Evolutionary conservation across 768 basidiomycete genomes (phyloP).

Genomic region (Boletales sp.): DNA sequence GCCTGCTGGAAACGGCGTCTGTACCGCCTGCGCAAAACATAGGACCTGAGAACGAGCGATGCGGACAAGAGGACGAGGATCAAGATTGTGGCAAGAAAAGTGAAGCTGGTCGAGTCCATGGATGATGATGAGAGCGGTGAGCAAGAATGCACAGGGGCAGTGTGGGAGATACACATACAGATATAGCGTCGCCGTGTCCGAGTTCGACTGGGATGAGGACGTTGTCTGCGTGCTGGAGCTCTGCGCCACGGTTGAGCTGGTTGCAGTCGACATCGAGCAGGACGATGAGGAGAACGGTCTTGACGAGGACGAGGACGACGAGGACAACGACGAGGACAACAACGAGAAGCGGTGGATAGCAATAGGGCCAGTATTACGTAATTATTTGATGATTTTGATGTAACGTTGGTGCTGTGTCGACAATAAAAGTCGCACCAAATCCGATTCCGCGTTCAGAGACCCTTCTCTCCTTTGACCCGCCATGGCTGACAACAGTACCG

Average conservation of each 20-base stretch:
- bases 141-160: constrained; percentile 7
- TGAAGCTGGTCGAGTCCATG: constrained; percentile 45
- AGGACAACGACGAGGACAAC: not conserved
- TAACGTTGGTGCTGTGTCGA: constrained; percentile 16
- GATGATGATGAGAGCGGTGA: not conserved
- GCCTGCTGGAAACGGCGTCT: constrained; percentile 52
- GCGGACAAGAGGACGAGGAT: constrained; percentile 63
- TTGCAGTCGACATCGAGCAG: constrained; percentile 14
- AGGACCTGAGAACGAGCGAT: constrained; percentile 61
- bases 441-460: no score
- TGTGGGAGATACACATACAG: constrained; percentile 24
- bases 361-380: constrained; percentile 12
- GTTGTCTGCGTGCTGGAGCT: constrained; percentile 1
- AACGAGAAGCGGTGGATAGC: not conserved
- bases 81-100: constrained; percentile 69
- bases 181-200: constrained; percentile 25
- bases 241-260: not conserved
- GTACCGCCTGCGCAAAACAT: constrained; percentile 56
- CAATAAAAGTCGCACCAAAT: constrained; percentile 6
- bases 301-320: constrained; percentile 1
- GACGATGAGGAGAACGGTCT: no score
- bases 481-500: constrained; percentile 18
- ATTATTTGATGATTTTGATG: constrained; percentile 18
- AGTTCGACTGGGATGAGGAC: constrained; percentile 1
- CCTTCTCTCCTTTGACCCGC: not conserved